Conservation (phyloP, 768 basidiomycete species). For the Kwoniella sp. region DNA sequence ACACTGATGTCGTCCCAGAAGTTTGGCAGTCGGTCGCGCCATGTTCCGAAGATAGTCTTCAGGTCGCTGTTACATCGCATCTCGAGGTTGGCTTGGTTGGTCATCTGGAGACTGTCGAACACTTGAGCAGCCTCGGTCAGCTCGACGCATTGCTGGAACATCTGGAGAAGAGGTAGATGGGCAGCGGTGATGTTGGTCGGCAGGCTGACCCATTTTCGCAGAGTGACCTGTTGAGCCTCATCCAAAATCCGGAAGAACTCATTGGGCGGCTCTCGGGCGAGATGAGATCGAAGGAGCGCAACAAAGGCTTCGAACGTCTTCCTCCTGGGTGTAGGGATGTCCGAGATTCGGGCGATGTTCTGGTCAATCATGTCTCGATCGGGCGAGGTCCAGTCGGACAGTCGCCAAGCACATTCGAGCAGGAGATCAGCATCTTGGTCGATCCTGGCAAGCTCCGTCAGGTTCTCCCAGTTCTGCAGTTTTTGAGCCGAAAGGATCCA, state of each 20-base stretch:
- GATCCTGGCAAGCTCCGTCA: conserved; percentile 80
- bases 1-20: conserved; percentile 95
- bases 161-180: conserved; percentile 88
- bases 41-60: conserved; percentile 92
- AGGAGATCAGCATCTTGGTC: conserved; percentile 88
- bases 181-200: conserved; percentile 82
- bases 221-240: conserved; percentile 91
- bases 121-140: conserved; percentile 87
- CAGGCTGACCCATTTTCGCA: conserved; percentile 91
- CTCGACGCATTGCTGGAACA: conserved; percentile 99
- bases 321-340: conserved; percentile 87
- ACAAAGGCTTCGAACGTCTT: conserved; percentile 96
- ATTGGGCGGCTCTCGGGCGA: conserved; percentile 64
- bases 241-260: conserved; percentile 87
- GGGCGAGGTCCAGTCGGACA: conserved; percentile 74
- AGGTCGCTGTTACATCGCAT: conserved; percentile 83
- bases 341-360: conserved; percentile 72
- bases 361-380: conserved; percentile 66
- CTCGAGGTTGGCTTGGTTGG: conserved; percentile 82
- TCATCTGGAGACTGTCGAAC: conserved; percentile 80
- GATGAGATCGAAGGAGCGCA: conserved; percentile 77
- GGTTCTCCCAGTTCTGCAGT: conserved; percentile 93
- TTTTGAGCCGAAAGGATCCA: conserved; percentile 96
- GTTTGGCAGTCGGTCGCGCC: conserved; percentile 95
- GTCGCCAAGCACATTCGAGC: conserved; percentile 93